Evolutionary conservation across 1,284 basidiomycete species (phyloP).

Genomic region (Somion occarium): DNA sequence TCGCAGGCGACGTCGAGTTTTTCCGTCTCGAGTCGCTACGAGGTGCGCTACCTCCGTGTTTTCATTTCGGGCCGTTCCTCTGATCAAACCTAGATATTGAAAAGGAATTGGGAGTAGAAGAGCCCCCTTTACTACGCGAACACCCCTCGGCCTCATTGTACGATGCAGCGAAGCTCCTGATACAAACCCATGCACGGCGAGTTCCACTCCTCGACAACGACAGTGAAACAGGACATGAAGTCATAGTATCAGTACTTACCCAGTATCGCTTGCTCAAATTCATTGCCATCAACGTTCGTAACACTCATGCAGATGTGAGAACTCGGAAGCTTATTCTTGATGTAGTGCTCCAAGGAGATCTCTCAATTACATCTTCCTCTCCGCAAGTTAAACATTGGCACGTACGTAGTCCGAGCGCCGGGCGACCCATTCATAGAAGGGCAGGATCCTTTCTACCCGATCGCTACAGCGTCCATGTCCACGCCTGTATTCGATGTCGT

Average conservation of each 20-base stretch:
- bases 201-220: constrained; percentile 93
- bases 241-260: constrained; percentile 94
- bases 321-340: background rate
- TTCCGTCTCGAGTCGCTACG: constrained; percentile 86
- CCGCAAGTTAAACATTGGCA: constrained; percentile 88
- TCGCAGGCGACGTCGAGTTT: constrained; percentile 90
- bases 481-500: constrained; percentile 98
- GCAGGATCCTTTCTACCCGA: constrained; percentile 77
- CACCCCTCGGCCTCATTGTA: constrained; percentile 87
- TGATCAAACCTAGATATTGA: constrained; percentile 75
- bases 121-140: constrained; percentile 87
- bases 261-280: constrained; percentile 99
- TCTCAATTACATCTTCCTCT: constrained; percentile 76
- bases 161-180: constrained; percentile 87
- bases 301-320: constrained; percentile 5
- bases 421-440: constrained; percentile 38
- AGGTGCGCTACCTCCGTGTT: constrained; percentile 46
- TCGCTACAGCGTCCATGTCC: constrained; percentile 87
- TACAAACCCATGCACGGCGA: constrained; percentile 93
- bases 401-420: constrained; percentile 65
- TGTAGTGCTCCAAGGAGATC: constrained; percentile 69
- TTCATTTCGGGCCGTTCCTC: constrained; percentile 14
- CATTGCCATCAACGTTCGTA: constrained; percentile 93
- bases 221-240: constrained; percentile 90
- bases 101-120: constrained; percentile 85